phyloP scores from a whole-genome alignment of 257 asterid genomes.

The Nicotiana attenuata region DNA sequence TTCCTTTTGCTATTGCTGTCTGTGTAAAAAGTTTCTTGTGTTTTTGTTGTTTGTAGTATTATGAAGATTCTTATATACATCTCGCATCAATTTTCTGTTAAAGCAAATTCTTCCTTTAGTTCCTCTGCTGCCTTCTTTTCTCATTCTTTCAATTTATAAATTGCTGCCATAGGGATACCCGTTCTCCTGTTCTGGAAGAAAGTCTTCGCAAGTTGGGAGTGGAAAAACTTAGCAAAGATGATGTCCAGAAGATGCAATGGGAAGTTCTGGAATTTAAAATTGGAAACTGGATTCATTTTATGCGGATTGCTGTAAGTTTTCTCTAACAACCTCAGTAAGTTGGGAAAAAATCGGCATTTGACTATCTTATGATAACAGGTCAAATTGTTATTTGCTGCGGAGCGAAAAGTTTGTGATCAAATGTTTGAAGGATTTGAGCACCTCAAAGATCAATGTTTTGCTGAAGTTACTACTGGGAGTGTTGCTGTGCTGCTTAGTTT shows the following conservation, averaged over 20 bases:
- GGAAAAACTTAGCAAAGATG: constrained; percentile 98
- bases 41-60: not conserved
- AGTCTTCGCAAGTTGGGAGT: constrained; percentile 96
- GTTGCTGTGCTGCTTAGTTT: constrained; percentile 92
- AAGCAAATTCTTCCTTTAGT: not conserved
- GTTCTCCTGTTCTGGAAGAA: constrained; percentile 89
- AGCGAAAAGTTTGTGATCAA: constrained; percentile 94
- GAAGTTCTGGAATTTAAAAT: constrained; percentile 97
- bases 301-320: constrained; percentile 91
- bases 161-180: constrained; percentile 55
- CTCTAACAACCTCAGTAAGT: constrained; percentile 5
- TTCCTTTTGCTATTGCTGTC: no score
- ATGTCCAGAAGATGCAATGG: constrained; percentile 99
- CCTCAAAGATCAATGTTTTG: constrained; percentile 89
- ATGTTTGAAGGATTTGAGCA: constrained; percentile 79
- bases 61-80: not conserved
- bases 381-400: constrained; percentile 91
- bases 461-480: constrained; percentile 87
- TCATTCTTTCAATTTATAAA: not conserved
- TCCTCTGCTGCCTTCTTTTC: not conserved
- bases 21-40: not conserved
- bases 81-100: not conserved
- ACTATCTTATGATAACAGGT: constrained; percentile 46
- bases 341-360: constrained; percentile 11
- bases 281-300: constrained; percentile 98